A percentile compares a stretch with the other conserved stretches of the same genome.
Conservation (phyloP, 2,329 filamentous ascomycete species). For the Phoma sp. region DNA sequence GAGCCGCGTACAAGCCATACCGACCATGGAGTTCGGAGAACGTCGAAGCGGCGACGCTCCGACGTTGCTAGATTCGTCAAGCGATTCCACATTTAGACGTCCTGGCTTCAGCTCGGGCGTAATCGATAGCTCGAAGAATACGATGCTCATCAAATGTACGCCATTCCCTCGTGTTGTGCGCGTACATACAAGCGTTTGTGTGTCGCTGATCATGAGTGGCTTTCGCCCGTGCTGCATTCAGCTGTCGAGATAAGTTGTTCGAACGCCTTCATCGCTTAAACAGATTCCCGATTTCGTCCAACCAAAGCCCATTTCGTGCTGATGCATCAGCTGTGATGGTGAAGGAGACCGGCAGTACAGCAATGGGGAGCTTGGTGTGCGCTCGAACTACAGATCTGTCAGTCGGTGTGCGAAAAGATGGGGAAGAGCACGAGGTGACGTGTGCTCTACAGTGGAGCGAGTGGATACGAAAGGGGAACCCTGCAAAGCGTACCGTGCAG, state of each 20-base stretch:
- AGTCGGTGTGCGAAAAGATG: neutral
- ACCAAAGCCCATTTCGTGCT: neutral
- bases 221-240: neutral
- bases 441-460: conserved; percentile 2
- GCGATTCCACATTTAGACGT: conserved; percentile 5
- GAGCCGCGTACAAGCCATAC: conserved; percentile 7
- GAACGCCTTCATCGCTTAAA: neutral
- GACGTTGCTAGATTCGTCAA: conserved; percentile 9
- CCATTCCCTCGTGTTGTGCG: conserved; percentile 2
- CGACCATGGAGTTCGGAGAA: conserved; percentile 6
- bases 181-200: neutral
- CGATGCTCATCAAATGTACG: conserved; percentile 12
- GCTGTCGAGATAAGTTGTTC: neutral
- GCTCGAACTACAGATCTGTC: conserved; percentile 1
- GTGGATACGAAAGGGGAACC: conserved; percentile 12
- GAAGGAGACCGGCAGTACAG: neutral
- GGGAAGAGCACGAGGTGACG: conserved; percentile 3
- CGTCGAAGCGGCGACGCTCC: conserved; percentile 1
- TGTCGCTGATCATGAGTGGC: neutral
- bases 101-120: conserved; percentile 10
- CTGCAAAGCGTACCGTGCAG: conserved; percentile 6
- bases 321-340: neutral
- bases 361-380: neutral
- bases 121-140: conserved; percentile 15
- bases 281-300: neutral